Evolutionary conservation across 257 asterid genomes (phyloP).

Genomic region (Capsicum rhomboideum): DNA sequence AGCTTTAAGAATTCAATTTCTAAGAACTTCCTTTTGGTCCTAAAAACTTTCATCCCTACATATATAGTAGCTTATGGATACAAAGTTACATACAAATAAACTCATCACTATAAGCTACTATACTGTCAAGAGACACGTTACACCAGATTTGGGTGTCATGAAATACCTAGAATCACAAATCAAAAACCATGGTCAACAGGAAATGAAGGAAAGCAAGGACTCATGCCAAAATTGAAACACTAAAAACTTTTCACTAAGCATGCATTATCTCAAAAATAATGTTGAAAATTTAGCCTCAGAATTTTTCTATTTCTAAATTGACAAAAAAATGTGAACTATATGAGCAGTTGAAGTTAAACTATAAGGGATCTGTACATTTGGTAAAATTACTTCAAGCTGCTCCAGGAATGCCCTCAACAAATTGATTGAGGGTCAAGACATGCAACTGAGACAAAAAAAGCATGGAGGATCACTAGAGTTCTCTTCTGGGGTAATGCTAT

Average conservation of each 20-base stretch:
- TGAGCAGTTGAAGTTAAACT: background rate
- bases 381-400: background rate
- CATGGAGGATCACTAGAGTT: constrained; percentile 13
- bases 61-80: no score
- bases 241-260: background rate
- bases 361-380: background rate
- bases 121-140: background rate
- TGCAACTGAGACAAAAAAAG: constrained; percentile 9
- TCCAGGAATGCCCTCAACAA: background rate
- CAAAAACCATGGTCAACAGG: background rate
- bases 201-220: background rate
- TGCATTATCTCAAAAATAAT: background rate
- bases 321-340: background rate
- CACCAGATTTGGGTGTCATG: background rate
- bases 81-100: no score
- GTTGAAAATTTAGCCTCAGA: background rate
- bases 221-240: background rate
- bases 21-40: no score
- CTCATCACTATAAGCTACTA: background rate
- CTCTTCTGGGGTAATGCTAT: constrained; percentile 4
- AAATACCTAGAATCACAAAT: background rate
- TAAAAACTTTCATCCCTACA: no score
- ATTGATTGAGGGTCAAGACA: background rate
- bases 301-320: background rate
- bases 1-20: no score